Conservation (phyloP, 1,139 yeast genomes). For the Suhomyces atakaporum region DNA sequence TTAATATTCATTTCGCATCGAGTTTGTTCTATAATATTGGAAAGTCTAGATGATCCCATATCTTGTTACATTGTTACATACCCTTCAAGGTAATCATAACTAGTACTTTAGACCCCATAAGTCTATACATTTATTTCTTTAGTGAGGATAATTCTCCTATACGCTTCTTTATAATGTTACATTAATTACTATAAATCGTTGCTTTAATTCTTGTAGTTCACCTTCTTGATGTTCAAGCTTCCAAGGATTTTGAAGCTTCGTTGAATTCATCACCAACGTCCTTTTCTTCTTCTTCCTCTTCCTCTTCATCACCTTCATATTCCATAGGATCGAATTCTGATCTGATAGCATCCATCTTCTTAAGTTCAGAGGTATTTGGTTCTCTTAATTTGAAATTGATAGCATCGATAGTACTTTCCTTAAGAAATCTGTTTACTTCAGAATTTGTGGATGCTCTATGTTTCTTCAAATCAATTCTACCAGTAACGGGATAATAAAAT, state of each 20-base stretch:
- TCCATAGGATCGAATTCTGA: conserved; percentile 78
- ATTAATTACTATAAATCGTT: not conserved
- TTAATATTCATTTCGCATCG: not conserved
- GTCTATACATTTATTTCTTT: not conserved
- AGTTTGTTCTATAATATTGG: not conserved
- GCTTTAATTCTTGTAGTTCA: too few species aligned
- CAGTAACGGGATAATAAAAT: conserved; percentile 74
- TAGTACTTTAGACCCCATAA: conserved; percentile 5
- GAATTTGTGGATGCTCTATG: conserved; percentile 60
- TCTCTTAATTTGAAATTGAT: conserved; percentile 68
- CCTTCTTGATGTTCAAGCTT: conserved; percentile 1
- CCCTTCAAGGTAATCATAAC: too few species aligned
- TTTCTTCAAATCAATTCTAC: conserved; percentile 79
- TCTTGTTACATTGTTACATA: too few species aligned
- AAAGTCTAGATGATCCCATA: too few species aligned
- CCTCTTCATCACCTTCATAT: conserved; percentile 56
- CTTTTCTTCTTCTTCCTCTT: conserved; percentile 30
- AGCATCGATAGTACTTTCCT: conserved; percentile 53
- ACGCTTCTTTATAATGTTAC: not conserved
- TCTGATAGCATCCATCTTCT: conserved; percentile 65
- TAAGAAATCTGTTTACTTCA: conserved; percentile 53
- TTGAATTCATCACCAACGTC: conserved; percentile 15
- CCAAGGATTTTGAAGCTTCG: conserved; percentile 11
- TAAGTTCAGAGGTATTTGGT: conserved; percentile 69
- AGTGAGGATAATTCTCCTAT: not conserved